A percentile compares a stretch with the other conserved stretches of the same genome.
phyloP scores from a whole-genome alignment of 106 monocot species.

The Dendrobium officinale region DNA sequence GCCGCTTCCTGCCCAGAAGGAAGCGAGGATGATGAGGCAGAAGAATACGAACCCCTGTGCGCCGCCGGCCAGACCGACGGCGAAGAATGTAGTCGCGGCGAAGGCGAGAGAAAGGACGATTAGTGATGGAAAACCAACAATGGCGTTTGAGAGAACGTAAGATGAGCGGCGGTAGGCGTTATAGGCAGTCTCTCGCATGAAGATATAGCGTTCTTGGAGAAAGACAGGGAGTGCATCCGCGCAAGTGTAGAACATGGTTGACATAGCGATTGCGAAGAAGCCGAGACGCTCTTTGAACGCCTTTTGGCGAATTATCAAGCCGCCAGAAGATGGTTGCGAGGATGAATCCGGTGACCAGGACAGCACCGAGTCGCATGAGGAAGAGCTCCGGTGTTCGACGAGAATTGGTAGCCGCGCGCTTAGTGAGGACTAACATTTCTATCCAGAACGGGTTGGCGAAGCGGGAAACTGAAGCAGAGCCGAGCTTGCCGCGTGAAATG shows the following conservation, averaged over 20 bases:
- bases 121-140: constrained; percentile 66
- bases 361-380: constrained; percentile 59
- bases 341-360: constrained; percentile 77
- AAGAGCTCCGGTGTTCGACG: constrained; percentile 60
- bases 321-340: constrained; percentile 93
- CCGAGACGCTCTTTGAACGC: constrained; percentile 79
- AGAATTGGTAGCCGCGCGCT: constrained; percentile 39
- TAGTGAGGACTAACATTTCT: constrained; percentile 43
- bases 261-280: constrained; percentile 94
- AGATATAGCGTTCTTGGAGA: constrained; percentile 86
- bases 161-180: constrained; percentile 97
- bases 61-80: constrained; percentile 81
- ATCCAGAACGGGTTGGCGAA: constrained; percentile 84
- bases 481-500: constrained; percentile 78
- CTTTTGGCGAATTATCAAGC: constrained; percentile 79
- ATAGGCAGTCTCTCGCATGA: constrained; percentile 93
- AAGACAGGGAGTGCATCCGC: constrained; percentile 91
- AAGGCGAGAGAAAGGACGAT: constrained; percentile 64
- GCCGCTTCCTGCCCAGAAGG: constrained; percentile 86
- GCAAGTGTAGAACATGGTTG: constrained; percentile 92
- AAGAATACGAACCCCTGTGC: constrained; percentile 62
- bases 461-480: constrained; percentile 29
- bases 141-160: constrained; percentile 82
- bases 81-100: constrained; percentile 76
- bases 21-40: constrained; percentile 67